Evolutionary conservation across 768 basidiomycete genomes (phyloP).

Genomic region (Pleurotus tuoliensis): DNA sequence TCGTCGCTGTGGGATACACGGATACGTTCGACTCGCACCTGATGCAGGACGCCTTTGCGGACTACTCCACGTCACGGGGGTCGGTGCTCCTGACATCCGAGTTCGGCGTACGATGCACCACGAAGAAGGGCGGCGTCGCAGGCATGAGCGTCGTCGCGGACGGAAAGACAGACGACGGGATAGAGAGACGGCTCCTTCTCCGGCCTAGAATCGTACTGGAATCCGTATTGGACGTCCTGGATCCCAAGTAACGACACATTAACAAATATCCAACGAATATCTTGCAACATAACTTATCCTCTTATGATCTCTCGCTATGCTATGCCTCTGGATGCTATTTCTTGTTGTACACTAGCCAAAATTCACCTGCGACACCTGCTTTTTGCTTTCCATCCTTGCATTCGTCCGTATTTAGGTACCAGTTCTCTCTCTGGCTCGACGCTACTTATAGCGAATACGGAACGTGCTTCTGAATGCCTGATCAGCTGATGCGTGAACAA

Average conservation of each 20-base stretch:
- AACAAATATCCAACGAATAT: too few species aligned
- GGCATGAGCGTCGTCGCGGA: conserved; percentile 12
- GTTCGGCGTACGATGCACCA: conserved; percentile 64
- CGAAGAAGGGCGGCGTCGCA: conserved; percentile 31
- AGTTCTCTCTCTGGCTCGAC: too few species aligned
- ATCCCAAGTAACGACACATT: conserved; percentile 16
- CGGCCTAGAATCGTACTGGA: conserved; percentile 77
- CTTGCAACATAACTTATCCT: conserved; percentile 1
- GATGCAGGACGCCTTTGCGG: conserved; percentile 49
- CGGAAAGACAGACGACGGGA: conserved; percentile 32
- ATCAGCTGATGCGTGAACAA: too few species aligned
- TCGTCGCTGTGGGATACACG: conserved; percentile 56
- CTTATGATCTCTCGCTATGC: conserved; percentile 1
- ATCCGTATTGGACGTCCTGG: conserved; percentile 50
- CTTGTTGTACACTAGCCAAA: background rate
- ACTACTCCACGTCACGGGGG: conserved; percentile 47
- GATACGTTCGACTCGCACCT: conserved; percentile 36
- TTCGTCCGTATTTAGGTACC: too few species aligned
- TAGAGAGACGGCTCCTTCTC: conserved; percentile 59
- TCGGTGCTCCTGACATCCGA: conserved; percentile 67
- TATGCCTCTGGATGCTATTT: background rate
- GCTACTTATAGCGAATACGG: too few species aligned
- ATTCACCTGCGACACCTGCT: too few species aligned
- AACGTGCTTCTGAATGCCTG: too few species aligned
- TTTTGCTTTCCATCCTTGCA: too few species aligned